Evolutionary conservation across 2,329 filamentous ascomycete species (phyloP), one percentile per base, ranked within the genome.

Genomic region (Hypoxylon sp.): DNA sequence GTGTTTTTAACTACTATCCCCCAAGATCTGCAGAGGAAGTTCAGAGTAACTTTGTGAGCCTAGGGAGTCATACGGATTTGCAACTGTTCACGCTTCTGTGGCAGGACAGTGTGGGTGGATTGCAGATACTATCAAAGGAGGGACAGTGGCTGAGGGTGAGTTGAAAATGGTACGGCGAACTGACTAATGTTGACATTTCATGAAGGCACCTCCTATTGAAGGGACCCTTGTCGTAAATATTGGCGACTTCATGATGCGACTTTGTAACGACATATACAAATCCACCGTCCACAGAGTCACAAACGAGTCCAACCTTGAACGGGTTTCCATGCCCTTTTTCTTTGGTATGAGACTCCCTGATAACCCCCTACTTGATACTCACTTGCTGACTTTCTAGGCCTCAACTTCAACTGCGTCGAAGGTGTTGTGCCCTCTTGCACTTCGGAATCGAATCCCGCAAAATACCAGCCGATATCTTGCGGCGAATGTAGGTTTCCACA

Each of bases 271-370:
- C 70, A 80, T 75, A 14, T 85, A 85, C 70, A 83, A 80, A 67
- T 84, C 80, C 4, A 86, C 83, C 0, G 82, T 86, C 17, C 85
- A 87, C 73, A 77, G 85, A 14, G 84, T 88, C 2, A 81, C 80
- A 32, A 84, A 84, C 65, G 76, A 79, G 46, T 77, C 79, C 0
- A 69, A 69, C 0, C 74, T 74, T 10, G 82, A 83, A 57, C 77
- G 85, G 13, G 83, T 85, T 45, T 86, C 82, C 0, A 86, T 88
- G 83, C 85, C 85, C 0, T 87, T 88, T 73, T 88, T 88, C 75
- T 84, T 87, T 57, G 83, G 83, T 81, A 73, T 66, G 73, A 32
- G 30, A 17, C 13, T 19, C 5, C 5, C 1, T 11, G 11, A 46
- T 43, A 4, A 6, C 11, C 60, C 60, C 34, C 2, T 13, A 21